phyloP scores from a whole-genome alignment of 1,284 basidiomycete species.

The Pisolithus thermaeus region DNA sequence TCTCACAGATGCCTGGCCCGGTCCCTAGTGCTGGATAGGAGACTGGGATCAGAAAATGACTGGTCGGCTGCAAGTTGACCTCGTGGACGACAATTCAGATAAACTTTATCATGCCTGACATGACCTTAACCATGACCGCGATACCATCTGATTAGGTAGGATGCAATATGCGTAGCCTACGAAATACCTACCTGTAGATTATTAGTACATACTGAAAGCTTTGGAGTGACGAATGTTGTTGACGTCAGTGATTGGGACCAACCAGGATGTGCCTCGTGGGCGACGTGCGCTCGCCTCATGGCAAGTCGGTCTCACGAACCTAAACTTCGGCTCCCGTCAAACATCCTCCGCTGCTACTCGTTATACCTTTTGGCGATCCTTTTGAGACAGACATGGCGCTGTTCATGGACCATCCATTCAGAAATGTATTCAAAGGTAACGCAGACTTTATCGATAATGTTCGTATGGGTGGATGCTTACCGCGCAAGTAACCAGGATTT shows the following conservation, averaged over 20 bases:
- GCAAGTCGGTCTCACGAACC: slow-evolving; percentile 13
- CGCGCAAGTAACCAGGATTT: slow-evolving; percentile 18
- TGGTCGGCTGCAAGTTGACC: too few relatives aligned
- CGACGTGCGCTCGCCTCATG: slow-evolving; percentile 15
- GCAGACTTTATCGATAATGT: neutral
- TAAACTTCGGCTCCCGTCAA: slow-evolving; percentile 22
- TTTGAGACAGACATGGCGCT: slow-evolving; percentile 21
- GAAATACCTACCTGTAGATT: too few relatives aligned
- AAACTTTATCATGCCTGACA: too few relatives aligned
- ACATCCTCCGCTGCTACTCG: slow-evolving; percentile 11
- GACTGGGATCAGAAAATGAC: neutral
- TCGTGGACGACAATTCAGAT: too few relatives aligned
- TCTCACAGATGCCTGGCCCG: slow-evolving; percentile 52
- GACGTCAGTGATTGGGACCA: slow-evolving; percentile 6
- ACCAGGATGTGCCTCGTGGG: slow-evolving; percentile 21
- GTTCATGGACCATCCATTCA: slow-evolving; percentile 29
- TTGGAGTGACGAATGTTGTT: slow-evolving; percentile 6
- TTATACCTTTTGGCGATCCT: slow-evolving; percentile 8
- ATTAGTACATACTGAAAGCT: too few relatives aligned
- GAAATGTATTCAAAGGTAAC: slow-evolving; percentile 27
- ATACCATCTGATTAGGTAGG: too few relatives aligned
- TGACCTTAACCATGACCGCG: too few relatives aligned
- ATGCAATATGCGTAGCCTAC: too few relatives aligned
- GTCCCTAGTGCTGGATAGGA: neutral
- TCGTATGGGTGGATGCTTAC: slow-evolving; percentile 8